Evolutionary conservation across 495 filamentous ascomycete genomes (phyloP).

Genomic region (Lentithecium fluviatile): DNA sequence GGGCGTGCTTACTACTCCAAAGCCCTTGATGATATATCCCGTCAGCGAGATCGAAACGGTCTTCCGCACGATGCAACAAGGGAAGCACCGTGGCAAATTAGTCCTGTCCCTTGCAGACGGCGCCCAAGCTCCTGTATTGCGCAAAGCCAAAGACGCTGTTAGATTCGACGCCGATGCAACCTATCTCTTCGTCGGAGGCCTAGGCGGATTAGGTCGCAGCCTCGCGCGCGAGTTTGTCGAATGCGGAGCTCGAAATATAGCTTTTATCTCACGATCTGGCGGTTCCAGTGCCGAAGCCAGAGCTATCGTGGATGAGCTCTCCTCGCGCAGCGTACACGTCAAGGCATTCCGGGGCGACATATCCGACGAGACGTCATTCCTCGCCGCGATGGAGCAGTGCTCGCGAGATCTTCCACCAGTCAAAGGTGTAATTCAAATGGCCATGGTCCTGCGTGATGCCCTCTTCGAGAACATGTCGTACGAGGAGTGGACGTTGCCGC

Average conservation of each 20-base stretch:
- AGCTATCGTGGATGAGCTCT: background rate
- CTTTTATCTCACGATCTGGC: slow-evolving; percentile 20
- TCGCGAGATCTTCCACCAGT: background rate
- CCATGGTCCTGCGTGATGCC: slow-evolving; percentile 16
- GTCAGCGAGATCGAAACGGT: slow-evolving; percentile 50
- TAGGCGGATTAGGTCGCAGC: slow-evolving; percentile 47
- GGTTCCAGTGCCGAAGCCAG: background rate
- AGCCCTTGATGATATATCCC: slow-evolving; percentile 43
- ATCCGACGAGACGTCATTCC: background rate
- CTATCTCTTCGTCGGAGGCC: slow-evolving; percentile 50
- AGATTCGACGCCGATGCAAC: slow-evolving; percentile 19
- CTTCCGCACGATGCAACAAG: slow-evolving; percentile 56
- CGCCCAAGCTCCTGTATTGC: background rate
- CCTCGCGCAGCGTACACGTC: background rate
- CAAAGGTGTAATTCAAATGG: slow-evolving; percentile 13
- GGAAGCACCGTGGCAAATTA: slow-evolving; percentile 58
- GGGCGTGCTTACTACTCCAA: background rate
- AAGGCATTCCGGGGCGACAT: background rate
- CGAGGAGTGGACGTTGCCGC: background rate
- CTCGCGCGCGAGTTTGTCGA: slow-evolving; percentile 11
- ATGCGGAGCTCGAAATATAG: slow-evolving; percentile 20
- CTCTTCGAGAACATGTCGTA: slow-evolving; percentile 10
- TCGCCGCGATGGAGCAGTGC: background rate
- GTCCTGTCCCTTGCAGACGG: slow-evolving; percentile 51
- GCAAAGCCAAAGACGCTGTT: background rate